phyloP scores from a whole-genome alignment of 1,139 yeast species.

The Sugiyamaella xylanicola region DNA sequence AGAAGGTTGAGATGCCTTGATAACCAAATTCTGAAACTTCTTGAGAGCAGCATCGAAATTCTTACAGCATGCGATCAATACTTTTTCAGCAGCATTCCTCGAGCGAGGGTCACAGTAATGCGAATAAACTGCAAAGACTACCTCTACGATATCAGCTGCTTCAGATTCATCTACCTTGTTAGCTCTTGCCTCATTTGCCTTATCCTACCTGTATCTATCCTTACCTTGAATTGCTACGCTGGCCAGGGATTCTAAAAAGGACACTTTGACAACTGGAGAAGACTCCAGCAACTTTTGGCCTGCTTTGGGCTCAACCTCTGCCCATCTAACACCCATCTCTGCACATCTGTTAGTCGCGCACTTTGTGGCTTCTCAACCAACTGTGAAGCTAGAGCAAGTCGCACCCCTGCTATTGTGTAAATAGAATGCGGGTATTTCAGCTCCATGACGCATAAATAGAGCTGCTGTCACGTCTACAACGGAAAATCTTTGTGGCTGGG shows the following conservation, averaged over 20 bases:
- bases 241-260: constrained; percentile 7
- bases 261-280: constrained; percentile 4
- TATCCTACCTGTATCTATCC: background rate
- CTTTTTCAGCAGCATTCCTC: constrained; percentile 46
- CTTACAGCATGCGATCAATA: constrained; percentile 45
- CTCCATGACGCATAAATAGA: too few relatives aligned
- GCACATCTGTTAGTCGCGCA: constrained; percentile 4
- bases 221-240: constrained; percentile 1
- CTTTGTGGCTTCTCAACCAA: too few relatives aligned
- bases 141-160: constrained; percentile 32
- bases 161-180: constrained; percentile 10
- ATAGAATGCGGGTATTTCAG: too few relatives aligned
- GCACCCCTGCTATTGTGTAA: too few relatives aligned
- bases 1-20: background rate
- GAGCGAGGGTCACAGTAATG: constrained; percentile 57
- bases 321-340: constrained; percentile 16
- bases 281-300: constrained; percentile 2
- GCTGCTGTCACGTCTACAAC: too few relatives aligned
- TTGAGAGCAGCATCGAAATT: constrained; percentile 43
- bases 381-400: too few relatives aligned
- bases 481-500: too few relatives aligned
- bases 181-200: background rate
- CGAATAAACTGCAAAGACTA: constrained; percentile 50
- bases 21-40: constrained; percentile 3
- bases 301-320: constrained; percentile 8